Evolutionary conservation across 495 filamentous ascomycete species (phyloP).

Genomic region (Tuber indicum): DNA sequence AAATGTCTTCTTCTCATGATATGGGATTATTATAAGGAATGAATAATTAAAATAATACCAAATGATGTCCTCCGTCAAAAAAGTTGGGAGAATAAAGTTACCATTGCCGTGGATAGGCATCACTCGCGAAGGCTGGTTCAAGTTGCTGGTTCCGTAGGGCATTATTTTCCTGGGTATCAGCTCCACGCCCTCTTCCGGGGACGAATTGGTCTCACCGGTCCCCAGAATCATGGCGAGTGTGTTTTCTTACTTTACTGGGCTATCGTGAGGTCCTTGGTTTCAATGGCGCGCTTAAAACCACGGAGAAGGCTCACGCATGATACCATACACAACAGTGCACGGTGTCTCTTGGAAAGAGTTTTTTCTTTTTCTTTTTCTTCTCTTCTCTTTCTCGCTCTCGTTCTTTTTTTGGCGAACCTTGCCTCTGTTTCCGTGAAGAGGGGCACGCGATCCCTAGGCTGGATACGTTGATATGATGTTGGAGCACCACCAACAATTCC

Average conservation of each 20-base stretch:
- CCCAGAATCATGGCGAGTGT: background rate
- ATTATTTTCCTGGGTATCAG: background rate
- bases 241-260: background rate
- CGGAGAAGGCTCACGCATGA: background rate
- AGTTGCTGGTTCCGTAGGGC: background rate
- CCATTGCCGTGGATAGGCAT: background rate
- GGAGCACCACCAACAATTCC: background rate
- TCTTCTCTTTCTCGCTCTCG: background rate
- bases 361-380: background rate
- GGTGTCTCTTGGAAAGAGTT: background rate
- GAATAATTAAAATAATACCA: background rate
- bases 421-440: background rate
- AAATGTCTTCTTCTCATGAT: no score
- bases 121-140: background rate
- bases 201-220: background rate
- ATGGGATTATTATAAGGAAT: background rate
- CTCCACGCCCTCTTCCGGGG: background rate
- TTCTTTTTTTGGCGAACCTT: background rate
- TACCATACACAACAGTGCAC: background rate
- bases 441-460: background rate
- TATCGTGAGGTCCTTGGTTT: background rate
- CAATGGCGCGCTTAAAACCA: background rate
- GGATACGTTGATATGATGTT: background rate
- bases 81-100: background rate
- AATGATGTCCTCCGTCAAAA: background rate